Conservation (phyloP, 2,329 filamentous ascomycete species). For the Myriosclerotinia curreyana region DNA sequence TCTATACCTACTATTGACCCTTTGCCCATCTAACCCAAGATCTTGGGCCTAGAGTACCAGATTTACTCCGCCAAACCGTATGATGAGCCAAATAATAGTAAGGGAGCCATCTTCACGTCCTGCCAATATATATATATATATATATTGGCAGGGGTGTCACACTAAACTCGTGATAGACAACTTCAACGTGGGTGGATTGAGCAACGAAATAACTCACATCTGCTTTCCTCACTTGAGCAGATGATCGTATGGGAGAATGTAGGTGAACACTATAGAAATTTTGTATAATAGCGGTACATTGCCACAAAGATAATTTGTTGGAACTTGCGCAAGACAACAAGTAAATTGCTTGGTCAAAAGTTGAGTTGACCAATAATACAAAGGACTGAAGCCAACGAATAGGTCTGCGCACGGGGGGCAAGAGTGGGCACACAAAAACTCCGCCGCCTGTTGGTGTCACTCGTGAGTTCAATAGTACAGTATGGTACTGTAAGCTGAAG, state of each 20-base stretch:
- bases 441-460: background rate
- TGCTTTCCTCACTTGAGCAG: background rate
- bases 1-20: background rate
- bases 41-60: background rate
- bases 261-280: background rate
- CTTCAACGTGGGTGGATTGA: background rate
- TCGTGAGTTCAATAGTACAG: background rate
- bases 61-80: background rate
- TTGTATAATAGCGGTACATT: background rate
- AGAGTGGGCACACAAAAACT: background rate
- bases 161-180: background rate
- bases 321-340: background rate
- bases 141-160: background rate
- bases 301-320: background rate
- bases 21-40: background rate
- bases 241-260: background rate
- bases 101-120: background rate
- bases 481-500: background rate
- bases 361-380: background rate
- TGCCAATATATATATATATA: too few species aligned
- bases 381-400: background rate
- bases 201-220: background rate
- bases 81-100: background rate
- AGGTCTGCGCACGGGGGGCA: background rate
- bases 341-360: background rate